Percentiles rank a stretch among this genome's conserved stretches.
These are phyloP conservation scores for Waitea zeae DNA, from an alignment of 1,284 basidiomycete genomes.

Conservation along the genomic window DNA sequence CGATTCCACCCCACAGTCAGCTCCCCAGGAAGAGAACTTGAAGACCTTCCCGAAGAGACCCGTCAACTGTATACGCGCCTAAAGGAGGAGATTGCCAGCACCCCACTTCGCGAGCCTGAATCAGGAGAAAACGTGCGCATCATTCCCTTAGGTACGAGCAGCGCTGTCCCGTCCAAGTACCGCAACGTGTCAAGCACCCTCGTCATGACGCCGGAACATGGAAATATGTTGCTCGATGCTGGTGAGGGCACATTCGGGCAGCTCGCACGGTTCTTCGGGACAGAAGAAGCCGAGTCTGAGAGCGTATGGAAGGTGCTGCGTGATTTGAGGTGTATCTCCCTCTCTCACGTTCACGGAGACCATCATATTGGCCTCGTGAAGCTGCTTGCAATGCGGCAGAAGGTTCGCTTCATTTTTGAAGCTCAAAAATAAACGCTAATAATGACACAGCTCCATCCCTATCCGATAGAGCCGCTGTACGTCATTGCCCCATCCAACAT, in stretches of 20 bases:
- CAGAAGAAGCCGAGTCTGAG: conserved; percentile 18
- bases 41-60: no score
- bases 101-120: no score
- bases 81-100: no score
- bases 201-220: conserved; percentile 47
- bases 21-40: no score
- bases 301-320: conserved; percentile 45
- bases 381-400: conserved; percentile 55
- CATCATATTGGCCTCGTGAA: conserved; percentile 79
- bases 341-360: conserved; percentile 88
- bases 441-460: conserved; percentile 32
- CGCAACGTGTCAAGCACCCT: conserved; percentile 80
- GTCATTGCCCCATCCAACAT: conserved; percentile 42
- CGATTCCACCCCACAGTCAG: no score
- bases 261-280: conserved; percentile 63
- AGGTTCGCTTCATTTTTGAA: conserved; percentile 25
- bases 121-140: conserved; percentile 53
- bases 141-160: conserved; percentile 78
- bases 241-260: conserved; percentile 92
- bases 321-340: conserved; percentile 66
- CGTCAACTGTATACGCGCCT: no score
- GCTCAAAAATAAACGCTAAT: not conserved
- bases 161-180: conserved; percentile 70
- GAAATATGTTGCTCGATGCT: conserved; percentile 71
- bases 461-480: conserved; percentile 44